Conservation (phyloP, 768 basidiomycete species). For the Leccinum longicurvipes region DNA sequence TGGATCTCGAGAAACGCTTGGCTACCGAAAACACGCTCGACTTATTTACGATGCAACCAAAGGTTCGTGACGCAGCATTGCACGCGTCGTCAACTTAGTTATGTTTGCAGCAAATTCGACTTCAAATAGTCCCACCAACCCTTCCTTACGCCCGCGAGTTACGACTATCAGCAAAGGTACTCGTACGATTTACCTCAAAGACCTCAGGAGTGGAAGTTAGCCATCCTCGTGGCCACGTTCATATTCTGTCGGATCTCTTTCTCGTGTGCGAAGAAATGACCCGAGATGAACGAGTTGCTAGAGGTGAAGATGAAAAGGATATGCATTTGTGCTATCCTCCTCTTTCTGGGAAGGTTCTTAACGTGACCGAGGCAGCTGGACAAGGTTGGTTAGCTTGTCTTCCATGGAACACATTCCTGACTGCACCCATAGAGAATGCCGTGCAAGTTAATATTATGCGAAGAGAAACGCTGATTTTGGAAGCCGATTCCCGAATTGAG, state of each 20-base stretch:
- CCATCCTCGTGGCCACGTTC: slow-evolving; percentile 78
- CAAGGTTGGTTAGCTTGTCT: slow-evolving; percentile 45
- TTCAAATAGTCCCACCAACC: slow-evolving; percentile 83
- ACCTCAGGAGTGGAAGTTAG: slow-evolving; percentile 71
- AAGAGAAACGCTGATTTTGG: slow-evolving; percentile 77
- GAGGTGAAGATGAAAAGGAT: slow-evolving; percentile 60
- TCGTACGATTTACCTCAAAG: slow-evolving; percentile 73
- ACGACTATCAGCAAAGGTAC: slow-evolving; percentile 66
- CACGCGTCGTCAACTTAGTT: slow-evolving; percentile 1
- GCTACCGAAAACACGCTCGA: slow-evolving; percentile 79
- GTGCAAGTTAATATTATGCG: slow-evolving; percentile 81
- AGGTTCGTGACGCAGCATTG: slow-evolving; percentile 45
- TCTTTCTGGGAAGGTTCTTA: slow-evolving; percentile 88
- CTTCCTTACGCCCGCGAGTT: slow-evolving; percentile 78
- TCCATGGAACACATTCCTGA: slow-evolving; percentile 12
- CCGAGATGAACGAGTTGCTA: slow-evolving; percentile 52
- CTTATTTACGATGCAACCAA: slow-evolving; percentile 93
- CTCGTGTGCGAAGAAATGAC: slow-evolving; percentile 85
- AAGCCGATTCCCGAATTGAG: slow-evolving; percentile 51
- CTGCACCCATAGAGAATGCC: slow-evolving; percentile 53
- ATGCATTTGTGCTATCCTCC: slow-evolving; percentile 96
- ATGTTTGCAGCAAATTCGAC: slow-evolving; percentile 65
- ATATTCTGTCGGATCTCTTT: slow-evolving; percentile 90
- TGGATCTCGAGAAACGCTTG: slow-evolving; percentile 79
- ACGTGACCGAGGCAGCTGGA: slow-evolving; percentile 57